Evolutionary conservation across 805 yeast species (phyloP), one percentile per base, ranked within the genome.

Genomic region (Peterozyma xylosa): DNA sequence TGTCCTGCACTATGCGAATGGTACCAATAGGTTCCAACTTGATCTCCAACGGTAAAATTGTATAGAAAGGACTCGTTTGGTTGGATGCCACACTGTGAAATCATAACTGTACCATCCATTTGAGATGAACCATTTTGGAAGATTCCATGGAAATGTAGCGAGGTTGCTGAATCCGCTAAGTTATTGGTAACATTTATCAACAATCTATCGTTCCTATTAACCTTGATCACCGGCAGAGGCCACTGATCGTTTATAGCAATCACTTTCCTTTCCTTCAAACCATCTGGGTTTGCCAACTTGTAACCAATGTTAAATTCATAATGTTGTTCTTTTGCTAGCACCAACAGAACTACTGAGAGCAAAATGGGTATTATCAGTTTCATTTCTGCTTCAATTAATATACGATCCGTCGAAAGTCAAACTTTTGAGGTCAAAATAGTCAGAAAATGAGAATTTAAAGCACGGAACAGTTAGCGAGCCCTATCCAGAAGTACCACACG

Each of bases 201-300:
- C 7, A 74, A 66, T 14, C 70, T 56, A 50, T 74, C 80, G 46
- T 64, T 57, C 38, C 51, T 50, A 27, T 55, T 55, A n/a, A 66
- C 68, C 32, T 64, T 46, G 33, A 70, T 66, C 13, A 60, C 58
- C 13, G 75, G 75, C 37, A 62, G 50, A 1, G 75, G 75, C 73
- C 73, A 68, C 42, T 64, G 49, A 45, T 59, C 57, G 54, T 82
- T 82, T 60, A 82, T 70, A 1, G 82, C 81, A 21, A 82, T 73
- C 37, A 79, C 75, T 34, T 66, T 59, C 34, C 87, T 61, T 43
- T 65, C 70, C 37, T 54, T 54, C 18, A 61, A 51, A 5, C 85
- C 85, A 49, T 81, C 87, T 1, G 86, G 84, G 54, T 73, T 76
- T 38, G 74, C 75, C 15, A 39, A 39, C 18, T 59, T 56, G 59